Base-by-base conservation (phyloP, 148 eudicot species). In the Bassia scoparia region DNA sequence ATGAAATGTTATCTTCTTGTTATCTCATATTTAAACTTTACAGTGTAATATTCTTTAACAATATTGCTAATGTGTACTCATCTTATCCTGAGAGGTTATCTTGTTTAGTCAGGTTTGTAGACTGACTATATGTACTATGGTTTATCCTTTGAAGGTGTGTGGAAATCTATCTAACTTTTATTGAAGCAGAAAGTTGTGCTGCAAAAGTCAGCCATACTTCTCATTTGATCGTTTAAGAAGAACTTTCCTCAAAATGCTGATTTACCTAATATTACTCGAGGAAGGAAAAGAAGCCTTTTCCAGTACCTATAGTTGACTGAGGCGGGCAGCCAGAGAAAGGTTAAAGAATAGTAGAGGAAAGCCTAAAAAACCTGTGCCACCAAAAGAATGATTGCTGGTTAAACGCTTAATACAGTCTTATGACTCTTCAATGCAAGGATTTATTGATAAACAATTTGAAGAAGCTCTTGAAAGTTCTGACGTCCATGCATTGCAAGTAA, bases 401-500 rank as follows among this genome's bases (percentile, higher is more conserved):
- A 83, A 86, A 79, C 78, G 87, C 48, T 80, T 95, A n/a, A 84
- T 91, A 79, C 97, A 65, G 38, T 87, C 99, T 71, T 89, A 91
- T 76, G 83, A 84, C 43, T 95, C 71, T 74, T 86, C 35, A 95
- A 95, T 83, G 90, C 97, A 44, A 88, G 99, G 84, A 81, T 78
- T 77, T 86, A 70, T 76, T 95, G 81, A 86, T 89, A 68, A 95
- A 91, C 88, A 88, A 95, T 87, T 85, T 95, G 66, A 89, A 83
- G 80, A 84, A 65, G 84, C 93, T 95, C 68, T 76, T 91, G 77
- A 91, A 88, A 86, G 94, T 89, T 59, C 90, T 89, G 61, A 90
- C 54, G 90, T 91, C 67, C 85, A 84, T 71, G 93, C 97, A 31
- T n/a, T 91, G 99, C 96, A 91, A 86, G 99, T 95, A 91, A 87